Percentiles rank a stretch among this genome's conserved stretches.
These are phyloP conservation scores for Cairneyella variabilis DNA, from an alignment of 495 filamentous ascomycete species.

Conservation along the genomic window DNA sequence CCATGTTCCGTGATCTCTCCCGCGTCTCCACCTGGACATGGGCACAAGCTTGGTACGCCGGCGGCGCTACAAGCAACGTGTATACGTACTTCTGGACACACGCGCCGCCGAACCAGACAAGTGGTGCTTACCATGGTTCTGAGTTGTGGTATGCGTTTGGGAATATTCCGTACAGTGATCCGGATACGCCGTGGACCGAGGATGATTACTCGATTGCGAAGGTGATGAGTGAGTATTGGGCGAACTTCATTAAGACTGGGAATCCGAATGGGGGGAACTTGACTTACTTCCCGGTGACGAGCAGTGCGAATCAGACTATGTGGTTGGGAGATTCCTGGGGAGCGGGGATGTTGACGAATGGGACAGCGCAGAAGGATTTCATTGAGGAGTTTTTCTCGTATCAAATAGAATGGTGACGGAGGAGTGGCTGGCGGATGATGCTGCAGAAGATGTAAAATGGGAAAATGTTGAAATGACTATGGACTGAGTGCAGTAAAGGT, in stretches of 20 bases:
- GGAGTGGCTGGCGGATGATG: too few relatives aligned
- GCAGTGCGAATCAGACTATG: too few relatives aligned
- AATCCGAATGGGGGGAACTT: constrained; percentile 5
- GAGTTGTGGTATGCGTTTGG: constrained; percentile 5
- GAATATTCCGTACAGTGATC: constrained; percentile 4
- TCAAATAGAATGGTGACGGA: too few relatives aligned
- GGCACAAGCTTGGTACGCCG: constrained; percentile 2
- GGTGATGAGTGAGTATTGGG: background rate
- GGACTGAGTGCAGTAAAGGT: too few relatives aligned
- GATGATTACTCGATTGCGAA: background rate
- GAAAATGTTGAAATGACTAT: too few relatives aligned
- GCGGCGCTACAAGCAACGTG: background rate
- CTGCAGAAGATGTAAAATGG: too few relatives aligned
- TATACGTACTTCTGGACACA: constrained; percentile 6
- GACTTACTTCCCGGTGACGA: background rate
- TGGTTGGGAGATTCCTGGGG: too few relatives aligned
- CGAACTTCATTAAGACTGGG: constrained; percentile 15
- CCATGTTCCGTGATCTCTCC: too few relatives aligned
- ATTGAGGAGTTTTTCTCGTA: too few relatives aligned
- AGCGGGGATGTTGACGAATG: too few relatives aligned
- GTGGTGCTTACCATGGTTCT: constrained; percentile 1
- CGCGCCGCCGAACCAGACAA: constrained; percentile 1
- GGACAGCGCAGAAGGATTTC: too few relatives aligned
- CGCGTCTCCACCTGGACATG: too few relatives aligned
- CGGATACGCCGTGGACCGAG: background rate